A percentile compares a stretch with the other conserved stretches of the same genome.
phyloP scores from a whole-genome alignment of 148 eudicot species.

The Camellia japonica region DNA sequence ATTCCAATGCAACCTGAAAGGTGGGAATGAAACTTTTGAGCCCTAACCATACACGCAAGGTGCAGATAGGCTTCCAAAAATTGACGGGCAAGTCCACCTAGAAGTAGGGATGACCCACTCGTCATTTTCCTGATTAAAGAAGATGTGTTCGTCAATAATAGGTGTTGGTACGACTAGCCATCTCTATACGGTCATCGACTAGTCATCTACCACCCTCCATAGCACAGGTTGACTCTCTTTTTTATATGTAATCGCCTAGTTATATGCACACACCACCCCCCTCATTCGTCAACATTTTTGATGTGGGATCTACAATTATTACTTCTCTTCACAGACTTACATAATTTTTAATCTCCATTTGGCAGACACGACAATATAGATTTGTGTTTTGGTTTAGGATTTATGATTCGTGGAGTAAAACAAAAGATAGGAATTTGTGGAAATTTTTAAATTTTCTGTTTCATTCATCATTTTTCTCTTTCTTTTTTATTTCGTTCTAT shows the following conservation, averaged over 20 bases:
- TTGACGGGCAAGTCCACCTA: conserved; percentile 13
- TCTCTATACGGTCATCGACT: not conserved
- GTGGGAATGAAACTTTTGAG: too few relatives aligned
- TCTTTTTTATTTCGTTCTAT: too few relatives aligned
- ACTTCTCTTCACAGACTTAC: too few relatives aligned
- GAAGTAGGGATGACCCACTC: conserved; percentile 14
- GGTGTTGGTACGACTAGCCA: not conserved
- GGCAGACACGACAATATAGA: too few relatives aligned
- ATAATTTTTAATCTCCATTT: too few relatives aligned
- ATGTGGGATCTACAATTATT: not conserved
- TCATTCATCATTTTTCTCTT: too few relatives aligned
- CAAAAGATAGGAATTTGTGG: too few relatives aligned
- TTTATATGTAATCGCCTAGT: accelerated
- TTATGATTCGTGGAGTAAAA: too few relatives aligned
- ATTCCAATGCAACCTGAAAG: too few relatives aligned
- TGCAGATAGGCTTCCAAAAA: conserved; percentile 11
- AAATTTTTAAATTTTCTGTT: too few relatives aligned
- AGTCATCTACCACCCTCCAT: conserved; percentile 6
- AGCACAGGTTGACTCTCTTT: not conserved
- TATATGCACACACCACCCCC: not conserved
- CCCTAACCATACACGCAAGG: not conserved
- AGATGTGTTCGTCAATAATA: not conserved
- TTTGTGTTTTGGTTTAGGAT: too few relatives aligned
- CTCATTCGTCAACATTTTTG: not conserved
- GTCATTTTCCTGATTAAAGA: not conserved